These are phyloP conservation scores for Diaporthe citri DNA, from an alignment of 2,329 filamentous ascomycete species.

Conservation along the genomic window DNA sequence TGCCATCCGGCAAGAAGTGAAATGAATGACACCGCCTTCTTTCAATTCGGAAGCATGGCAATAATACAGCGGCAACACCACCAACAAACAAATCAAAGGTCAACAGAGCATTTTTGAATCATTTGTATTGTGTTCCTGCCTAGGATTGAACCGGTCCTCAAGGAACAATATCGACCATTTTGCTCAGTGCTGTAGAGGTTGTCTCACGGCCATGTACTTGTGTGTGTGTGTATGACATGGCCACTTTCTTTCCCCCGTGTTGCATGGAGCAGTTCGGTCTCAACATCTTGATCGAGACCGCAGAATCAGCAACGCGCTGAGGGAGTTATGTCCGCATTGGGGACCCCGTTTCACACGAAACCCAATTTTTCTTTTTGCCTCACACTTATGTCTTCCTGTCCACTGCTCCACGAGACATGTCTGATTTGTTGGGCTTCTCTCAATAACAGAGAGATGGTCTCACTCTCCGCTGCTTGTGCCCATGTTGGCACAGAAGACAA, in stretches of 20 bases:
- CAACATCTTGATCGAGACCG: constrained; percentile 2
- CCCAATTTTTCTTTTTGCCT: constrained; percentile 17
- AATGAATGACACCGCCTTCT: neutral
- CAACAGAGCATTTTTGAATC: constrained; percentile 19
- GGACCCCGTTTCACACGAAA: constrained; percentile 18
- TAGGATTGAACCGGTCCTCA: constrained; percentile 26
- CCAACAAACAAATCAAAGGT: neutral
- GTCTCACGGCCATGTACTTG: constrained; percentile 1
- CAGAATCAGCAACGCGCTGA: constrained; percentile 32
- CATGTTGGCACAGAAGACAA: constrained; percentile 14
- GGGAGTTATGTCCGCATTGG: constrained; percentile 15
- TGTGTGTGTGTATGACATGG: neutral
- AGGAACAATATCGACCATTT: constrained; percentile 3
- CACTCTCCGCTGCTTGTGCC: neutral
- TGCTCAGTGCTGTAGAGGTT: constrained; percentile 1
- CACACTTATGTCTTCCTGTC: neutral
- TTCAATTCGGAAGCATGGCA: neutral
- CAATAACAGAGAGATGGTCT: neutral
- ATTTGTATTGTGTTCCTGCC: constrained; percentile 39
- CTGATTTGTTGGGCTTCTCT: neutral
- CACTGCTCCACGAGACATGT: constrained; percentile 14
- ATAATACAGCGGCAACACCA: neutral
- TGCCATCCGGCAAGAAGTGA: neutral
- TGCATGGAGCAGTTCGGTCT: constrained; percentile 8
- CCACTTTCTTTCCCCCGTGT: neutral